phyloP scores from a whole-genome alignment of 176 grass and related monocot genomes.

The Microstegium vimineum region DNA sequence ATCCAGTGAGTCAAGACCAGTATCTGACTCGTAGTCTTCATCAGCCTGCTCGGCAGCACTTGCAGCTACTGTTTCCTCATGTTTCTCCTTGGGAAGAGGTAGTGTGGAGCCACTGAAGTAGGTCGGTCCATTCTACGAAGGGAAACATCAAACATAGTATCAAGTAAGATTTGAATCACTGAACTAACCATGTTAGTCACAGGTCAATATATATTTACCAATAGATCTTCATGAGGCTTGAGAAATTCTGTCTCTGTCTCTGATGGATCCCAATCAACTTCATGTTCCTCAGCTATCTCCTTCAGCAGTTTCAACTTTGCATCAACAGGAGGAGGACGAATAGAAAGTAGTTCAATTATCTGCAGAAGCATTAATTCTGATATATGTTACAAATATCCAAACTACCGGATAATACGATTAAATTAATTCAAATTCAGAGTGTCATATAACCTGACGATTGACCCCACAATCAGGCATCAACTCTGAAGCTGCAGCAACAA shows the following conservation, averaged over 20 bases:
- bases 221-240: conserved; percentile 89
- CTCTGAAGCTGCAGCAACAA: conserved; percentile 75
- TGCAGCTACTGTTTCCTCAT: conserved; percentile 43
- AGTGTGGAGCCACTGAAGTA: conserved; percentile 65
- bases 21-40: conserved; percentile 62
- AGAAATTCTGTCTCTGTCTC: conserved; percentile 74
- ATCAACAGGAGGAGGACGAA: conserved; percentile 74
- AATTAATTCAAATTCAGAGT: neutral
- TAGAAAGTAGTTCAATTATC: conserved; percentile 95
- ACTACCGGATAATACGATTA: conserved; percentile 9
- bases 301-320: conserved; percentile 88
- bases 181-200: neutral
- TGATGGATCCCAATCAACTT: conserved; percentile 93
- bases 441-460: conserved; percentile 79
- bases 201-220: conserved; percentile 52
- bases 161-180: conserved; percentile 11
- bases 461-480: conserved; percentile 92
- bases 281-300: conserved; percentile 96
- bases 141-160: neutral
- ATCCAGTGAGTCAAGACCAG: conserved; percentile 55
- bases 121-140: conserved; percentile 78
- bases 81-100: conserved; percentile 76
- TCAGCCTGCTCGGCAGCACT: conserved; percentile 23
- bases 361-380: conserved; percentile 31
- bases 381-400: neutral